Evolutionary conservation across 306 rosid genomes (phyloP).

Genomic region (Nissolia schottii): DNA sequence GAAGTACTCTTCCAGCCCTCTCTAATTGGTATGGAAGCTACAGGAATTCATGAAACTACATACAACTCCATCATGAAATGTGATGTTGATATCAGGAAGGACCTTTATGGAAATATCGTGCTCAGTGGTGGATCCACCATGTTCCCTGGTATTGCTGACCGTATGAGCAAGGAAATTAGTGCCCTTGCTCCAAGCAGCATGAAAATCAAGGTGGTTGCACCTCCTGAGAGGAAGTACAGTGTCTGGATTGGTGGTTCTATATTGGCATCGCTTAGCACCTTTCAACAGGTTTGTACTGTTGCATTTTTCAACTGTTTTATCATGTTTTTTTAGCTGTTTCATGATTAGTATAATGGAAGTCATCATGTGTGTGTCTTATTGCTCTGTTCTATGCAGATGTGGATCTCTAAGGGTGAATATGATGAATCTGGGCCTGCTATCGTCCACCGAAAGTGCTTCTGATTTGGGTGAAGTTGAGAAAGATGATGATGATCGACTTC

Average conservation of each 20-base stretch:
- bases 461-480: constrained; percentile 24
- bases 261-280: constrained; percentile 74
- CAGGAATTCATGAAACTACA: constrained; percentile 72
- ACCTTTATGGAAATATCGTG: constrained; percentile 66
- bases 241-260: constrained; percentile 85
- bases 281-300: constrained; percentile 51
- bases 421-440: constrained; percentile 78
- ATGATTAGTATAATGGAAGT: neutral
- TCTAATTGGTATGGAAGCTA: constrained; percentile 68
- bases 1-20: constrained; percentile 82
- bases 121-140: constrained; percentile 75
- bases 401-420: constrained; percentile 74
- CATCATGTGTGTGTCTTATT: neutral
- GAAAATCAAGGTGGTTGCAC: constrained; percentile 81
- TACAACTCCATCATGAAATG: constrained; percentile 80
- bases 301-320: neutral
- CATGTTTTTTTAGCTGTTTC: neutral
- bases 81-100: constrained; percentile 77
- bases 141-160: constrained; percentile 76
- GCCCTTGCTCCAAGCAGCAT: constrained; percentile 83
- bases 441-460: constrained; percentile 76
- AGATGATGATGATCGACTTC: constrained; percentile 28
- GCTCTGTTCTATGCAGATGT: constrained; percentile 49
- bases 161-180: constrained; percentile 77
- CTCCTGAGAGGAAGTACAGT: constrained; percentile 76